phyloP scores from a whole-genome alignment of 345 rosid species.

The Alliaria petiolata region DNA sequence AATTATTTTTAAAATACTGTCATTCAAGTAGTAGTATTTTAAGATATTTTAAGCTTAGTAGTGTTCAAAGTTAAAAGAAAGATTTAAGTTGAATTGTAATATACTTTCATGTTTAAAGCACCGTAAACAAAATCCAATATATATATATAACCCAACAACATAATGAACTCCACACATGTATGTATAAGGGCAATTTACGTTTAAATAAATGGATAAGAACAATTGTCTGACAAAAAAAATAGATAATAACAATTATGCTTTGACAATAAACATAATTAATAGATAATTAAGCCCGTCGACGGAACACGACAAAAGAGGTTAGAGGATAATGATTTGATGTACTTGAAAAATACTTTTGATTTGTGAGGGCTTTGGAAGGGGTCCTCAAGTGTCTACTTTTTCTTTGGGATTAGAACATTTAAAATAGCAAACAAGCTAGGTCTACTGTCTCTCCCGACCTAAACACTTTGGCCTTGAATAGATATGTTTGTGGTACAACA shows the following conservation, averaged over 20 bases:
- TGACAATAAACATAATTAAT: neutral
- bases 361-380: slow-evolving; percentile 7
- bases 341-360: slow-evolving; percentile 29
- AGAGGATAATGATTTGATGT: slow-evolving; percentile 28
- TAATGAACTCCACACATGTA: neutral
- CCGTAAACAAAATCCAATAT: neutral
- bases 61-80: neutral
- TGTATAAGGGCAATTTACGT: neutral
- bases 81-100: neutral
- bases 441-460: slow-evolving; percentile 26
- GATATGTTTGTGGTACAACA: slow-evolving; percentile 16
- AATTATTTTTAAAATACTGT: too few relatives aligned
- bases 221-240: neutral
- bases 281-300: neutral
- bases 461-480: slow-evolving; percentile 28
- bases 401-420: slow-evolving; percentile 17
- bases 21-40: neutral
- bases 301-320: slow-evolving; percentile 24
- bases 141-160: neutral
- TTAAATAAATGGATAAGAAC: neutral
- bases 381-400: slow-evolving; percentile 25
- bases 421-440: slow-evolving; percentile 22
- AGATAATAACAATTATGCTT: neutral
- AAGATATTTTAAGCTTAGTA: too few relatives aligned
- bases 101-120: neutral